Conservation (phyloP, 805 yeast species). For the Zygosaccharomyces lentus region DNA sequence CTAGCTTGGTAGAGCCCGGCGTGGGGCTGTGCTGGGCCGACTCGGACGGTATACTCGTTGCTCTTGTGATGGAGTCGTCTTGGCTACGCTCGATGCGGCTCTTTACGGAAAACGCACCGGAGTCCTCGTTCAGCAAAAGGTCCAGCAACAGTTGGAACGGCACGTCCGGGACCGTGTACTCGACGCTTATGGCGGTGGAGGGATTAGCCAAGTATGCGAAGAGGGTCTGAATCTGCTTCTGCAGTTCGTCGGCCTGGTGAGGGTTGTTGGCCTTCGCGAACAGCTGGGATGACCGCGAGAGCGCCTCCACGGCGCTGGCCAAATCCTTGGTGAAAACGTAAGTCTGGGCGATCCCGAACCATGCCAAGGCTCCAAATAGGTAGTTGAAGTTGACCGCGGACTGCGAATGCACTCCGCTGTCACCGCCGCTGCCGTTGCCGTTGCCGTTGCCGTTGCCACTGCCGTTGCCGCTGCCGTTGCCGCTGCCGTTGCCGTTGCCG, state of each 20-base stretch:
- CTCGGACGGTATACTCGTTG: not conserved
- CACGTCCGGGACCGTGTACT: conserved; percentile 20
- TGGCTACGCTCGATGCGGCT: conserved; percentile 4
- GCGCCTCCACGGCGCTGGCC: conserved; percentile 21
- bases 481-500: conserved; percentile 2
- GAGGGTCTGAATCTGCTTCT: not conserved
- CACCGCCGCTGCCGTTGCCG: conserved; percentile 5
- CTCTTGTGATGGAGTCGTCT: not conserved
- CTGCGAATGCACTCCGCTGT: not conserved
- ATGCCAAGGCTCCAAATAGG: conserved; percentile 25
- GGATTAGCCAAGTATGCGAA: not conserved
- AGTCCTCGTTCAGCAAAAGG: conserved; percentile 18
- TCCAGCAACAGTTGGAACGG: conserved; percentile 23
- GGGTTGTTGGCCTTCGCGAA: conserved; percentile 16
- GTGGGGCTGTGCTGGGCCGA: not conserved
- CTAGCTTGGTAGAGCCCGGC: not conserved
- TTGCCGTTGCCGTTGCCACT: conserved; percentile 1
- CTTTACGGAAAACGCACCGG: conserved; percentile 15
- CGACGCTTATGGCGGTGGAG: not conserved
- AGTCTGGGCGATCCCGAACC: conserved; percentile 31
- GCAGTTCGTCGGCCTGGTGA: conserved; percentile 4
- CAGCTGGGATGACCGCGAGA: conserved; percentile 12
- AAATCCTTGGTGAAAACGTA: conserved; percentile 20
- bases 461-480: conserved; percentile 4
- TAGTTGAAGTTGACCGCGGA: conserved; percentile 14